Conservation (phyloP, 495 filamentous ascomycete genomes). For the Entonaema liquescens region DNA sequence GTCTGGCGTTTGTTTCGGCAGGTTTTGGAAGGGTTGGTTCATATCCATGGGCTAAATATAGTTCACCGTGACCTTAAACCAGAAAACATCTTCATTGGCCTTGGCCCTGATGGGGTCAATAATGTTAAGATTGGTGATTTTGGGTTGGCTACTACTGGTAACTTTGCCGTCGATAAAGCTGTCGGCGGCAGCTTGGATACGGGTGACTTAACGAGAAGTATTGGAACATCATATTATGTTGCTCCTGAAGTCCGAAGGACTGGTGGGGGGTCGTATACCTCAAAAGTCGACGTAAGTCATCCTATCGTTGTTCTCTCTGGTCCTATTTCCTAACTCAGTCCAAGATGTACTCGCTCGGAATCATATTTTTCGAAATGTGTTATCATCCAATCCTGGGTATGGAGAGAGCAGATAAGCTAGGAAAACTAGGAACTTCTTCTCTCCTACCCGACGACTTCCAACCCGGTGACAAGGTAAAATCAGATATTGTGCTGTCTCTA, state of each 20-base stretch:
- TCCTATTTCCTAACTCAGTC: constrained; percentile 21
- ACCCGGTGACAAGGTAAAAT: constrained; percentile 73
- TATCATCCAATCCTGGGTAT: constrained; percentile 82
- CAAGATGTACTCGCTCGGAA: constrained; percentile 93
- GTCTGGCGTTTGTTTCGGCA: constrained; percentile 92
- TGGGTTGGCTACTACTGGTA: constrained; percentile 89
- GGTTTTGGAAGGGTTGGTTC: constrained; percentile 86
- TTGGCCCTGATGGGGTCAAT: constrained; percentile 71
- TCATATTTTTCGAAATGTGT: constrained; percentile 99
- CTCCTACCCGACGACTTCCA: constrained; percentile 78
- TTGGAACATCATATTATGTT: constrained; percentile 95
- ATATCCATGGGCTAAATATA: constrained; percentile 91
- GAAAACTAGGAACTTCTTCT: constrained; percentile 71
- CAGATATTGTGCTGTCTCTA: constrained; percentile 79
- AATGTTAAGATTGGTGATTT: constrained; percentile 97
- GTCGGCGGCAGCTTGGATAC: constrained; percentile 63
- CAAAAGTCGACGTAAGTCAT: constrained; percentile 84
- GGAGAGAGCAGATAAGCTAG: constrained; percentile 83
- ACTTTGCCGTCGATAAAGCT: constrained; percentile 73
- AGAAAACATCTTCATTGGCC: constrained; percentile 90
- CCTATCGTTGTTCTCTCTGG: background rate
- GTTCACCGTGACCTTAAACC: constrained; percentile 98
- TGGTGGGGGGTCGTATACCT: constrained; percentile 78
- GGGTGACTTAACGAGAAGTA: constrained; percentile 75
- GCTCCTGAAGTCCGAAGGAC: constrained; percentile 87